phyloP scores from a whole-genome alignment of 2,329 filamentous ascomycete species.

The Chaetothyriales sp. region DNA sequence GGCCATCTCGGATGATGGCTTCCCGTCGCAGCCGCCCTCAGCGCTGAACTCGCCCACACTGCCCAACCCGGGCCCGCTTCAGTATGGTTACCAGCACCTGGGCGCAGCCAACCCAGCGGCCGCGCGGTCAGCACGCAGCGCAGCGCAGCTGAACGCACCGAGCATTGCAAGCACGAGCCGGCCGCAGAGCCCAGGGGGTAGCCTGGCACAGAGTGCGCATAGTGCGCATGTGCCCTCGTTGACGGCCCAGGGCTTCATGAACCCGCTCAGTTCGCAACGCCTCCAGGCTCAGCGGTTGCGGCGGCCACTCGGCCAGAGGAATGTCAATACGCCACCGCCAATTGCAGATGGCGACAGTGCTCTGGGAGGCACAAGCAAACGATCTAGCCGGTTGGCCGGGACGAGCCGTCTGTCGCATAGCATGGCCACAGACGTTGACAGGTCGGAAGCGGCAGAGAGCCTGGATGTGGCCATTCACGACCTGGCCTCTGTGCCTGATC shows the following conservation, averaged over 20 bases:
- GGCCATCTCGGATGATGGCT: conserved; percentile 19
- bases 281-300: conserved; percentile 74
- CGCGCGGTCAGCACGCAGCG: conserved; percentile 12
- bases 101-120: conserved; percentile 14
- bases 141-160: conserved; percentile 22
- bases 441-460: conserved; percentile 52
- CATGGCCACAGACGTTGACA: conserved; percentile 66
- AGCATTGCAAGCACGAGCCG: conserved; percentile 33
- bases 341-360: conserved; percentile 27
- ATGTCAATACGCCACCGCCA: conserved; percentile 14
- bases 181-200: conserved; percentile 39
- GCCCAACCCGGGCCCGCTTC: conserved; percentile 11
- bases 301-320: conserved; percentile 28
- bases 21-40: conserved; percentile 11
- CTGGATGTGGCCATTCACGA: conserved; percentile 17
- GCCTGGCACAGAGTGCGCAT: conserved; percentile 57
- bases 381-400: conserved; percentile 28
- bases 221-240: conserved; percentile 81
- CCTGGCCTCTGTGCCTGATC: conserved; percentile 8
- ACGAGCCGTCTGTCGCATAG: not conserved
- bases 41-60: conserved; percentile 8
- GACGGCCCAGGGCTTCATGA: conserved; percentile 81
- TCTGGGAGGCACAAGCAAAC: not conserved
- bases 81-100: conserved; percentile 15
- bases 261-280: conserved; percentile 90